Conservation (phyloP, 192 early-diverging fungal genomes). For the Coemansia sp. region DNA sequence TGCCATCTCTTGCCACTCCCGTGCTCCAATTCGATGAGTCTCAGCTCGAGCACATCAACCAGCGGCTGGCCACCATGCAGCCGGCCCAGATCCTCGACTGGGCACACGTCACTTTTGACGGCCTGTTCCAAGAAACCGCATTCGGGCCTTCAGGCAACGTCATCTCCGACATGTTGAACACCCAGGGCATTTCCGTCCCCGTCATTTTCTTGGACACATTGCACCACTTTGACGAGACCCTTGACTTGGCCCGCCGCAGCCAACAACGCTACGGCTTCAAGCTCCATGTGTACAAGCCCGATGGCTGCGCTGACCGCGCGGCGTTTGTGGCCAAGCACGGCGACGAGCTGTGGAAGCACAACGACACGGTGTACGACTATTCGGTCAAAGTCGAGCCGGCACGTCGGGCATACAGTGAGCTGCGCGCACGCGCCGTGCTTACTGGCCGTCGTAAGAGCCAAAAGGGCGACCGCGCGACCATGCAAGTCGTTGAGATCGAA, state of each 20-base stretch:
- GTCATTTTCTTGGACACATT: slow-evolving; percentile 94
- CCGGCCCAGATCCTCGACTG: slow-evolving; percentile 84
- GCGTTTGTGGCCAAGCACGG: slow-evolving; percentile 78
- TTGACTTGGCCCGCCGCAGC: slow-evolving; percentile 71
- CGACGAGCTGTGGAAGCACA: slow-evolving; percentile 77
- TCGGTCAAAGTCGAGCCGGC: slow-evolving; percentile 93
- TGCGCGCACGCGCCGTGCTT: slow-evolving; percentile 75
- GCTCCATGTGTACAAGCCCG: slow-evolving; percentile 75
- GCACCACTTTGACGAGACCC: slow-evolving; percentile 92
- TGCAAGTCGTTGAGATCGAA: slow-evolving; percentile 84
- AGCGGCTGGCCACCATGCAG: slow-evolving; percentile 63
- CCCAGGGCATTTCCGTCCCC: slow-evolving; percentile 61
- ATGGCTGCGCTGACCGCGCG: slow-evolving; percentile 56
- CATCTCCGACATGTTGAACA: slow-evolving; percentile 81
- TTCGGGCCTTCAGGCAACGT: slow-evolving; percentile 91
- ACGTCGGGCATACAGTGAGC: slow-evolving; percentile 77
- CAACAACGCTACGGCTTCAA: slow-evolving; percentile 68
- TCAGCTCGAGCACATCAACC: slow-evolving; percentile 73
- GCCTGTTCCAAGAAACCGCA: slow-evolving; percentile 89
- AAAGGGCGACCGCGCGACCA: slow-evolving; percentile 72
- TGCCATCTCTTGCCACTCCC: slow-evolving; percentile 40
- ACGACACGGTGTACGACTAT: slow-evolving; percentile 83
- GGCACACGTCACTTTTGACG: slow-evolving; percentile 77
- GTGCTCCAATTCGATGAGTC: slow-evolving; percentile 49
- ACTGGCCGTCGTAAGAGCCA: slow-evolving; percentile 89